Evolutionary conservation across 257 asterid genomes (phyloP), one percentile per base, ranked within the genome.

Genomic region (Jacaranda mimosifolia): DNA sequence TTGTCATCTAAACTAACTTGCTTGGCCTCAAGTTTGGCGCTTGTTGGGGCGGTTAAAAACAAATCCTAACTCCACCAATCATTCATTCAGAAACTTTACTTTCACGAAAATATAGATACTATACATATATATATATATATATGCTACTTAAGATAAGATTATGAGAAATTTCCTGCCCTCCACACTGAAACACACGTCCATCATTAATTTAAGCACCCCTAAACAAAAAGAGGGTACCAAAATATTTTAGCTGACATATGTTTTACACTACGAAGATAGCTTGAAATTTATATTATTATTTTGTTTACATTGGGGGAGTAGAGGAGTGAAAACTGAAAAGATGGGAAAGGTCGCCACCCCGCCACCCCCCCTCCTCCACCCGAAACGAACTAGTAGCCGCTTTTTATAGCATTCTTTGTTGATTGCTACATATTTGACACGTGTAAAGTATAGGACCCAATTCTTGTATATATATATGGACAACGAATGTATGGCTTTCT

Each of bases 391-490:
- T 45, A 62, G 19, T 62, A 8, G 52, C 75, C 84, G 58, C 83
- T 76, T 83, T 79, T 63, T 46, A 9, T 38, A 17, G 60, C 63
- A 62, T 73, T 18, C 13, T 56, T 26, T 9, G 43, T 4, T 18
- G 76, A 68, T 26, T 52, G 35, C 70, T 58, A 32, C 48, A 9
- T 17, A 17, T 1, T 46, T 6, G 94, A 91, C 96, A 88, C 92
- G 94, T 87, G 59, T 62, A 26, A 6, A 32, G 9, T 7, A 7
- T 2, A 18, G 45, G 7, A 53, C 81, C 76, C 73, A 57, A 82
- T 78, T 70, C 77, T 76, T 86, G 86, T 85, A 73, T 84, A 77
- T 85, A 89, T 83, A 90, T 80, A 85, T 70, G 79, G 80, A 40
- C 88, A 76, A 35, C 40, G 40, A 57, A 73, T 81, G 83, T 72